Evolutionary conservation across 1,284 basidiomycete genomes (phyloP).

Genomic region (Papiliotrema laurentii): DNA sequence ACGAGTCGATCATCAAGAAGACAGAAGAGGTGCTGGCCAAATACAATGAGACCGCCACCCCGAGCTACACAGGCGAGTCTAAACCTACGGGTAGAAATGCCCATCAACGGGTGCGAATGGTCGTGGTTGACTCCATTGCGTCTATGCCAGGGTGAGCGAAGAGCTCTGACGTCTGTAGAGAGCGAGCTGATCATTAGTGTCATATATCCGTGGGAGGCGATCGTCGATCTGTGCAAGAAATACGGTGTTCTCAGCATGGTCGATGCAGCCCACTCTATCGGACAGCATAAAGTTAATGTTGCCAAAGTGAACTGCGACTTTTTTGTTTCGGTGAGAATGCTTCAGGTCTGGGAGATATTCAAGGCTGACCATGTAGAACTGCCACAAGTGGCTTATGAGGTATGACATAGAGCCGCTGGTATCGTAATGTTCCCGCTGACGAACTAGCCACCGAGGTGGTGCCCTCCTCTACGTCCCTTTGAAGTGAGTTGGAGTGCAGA

Average conservation of each 20-base stretch:
- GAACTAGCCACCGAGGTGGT: constrained; percentile 62
- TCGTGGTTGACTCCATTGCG: constrained; percentile 69
- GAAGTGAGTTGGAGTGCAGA: constrained; percentile 52
- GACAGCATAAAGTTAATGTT: constrained; percentile 57
- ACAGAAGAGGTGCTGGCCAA: constrained; percentile 52
- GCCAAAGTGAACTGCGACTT: constrained; percentile 65
- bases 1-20: constrained; percentile 55
- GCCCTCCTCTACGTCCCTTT: constrained; percentile 73
- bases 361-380: constrained; percentile 55
- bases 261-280: constrained; percentile 81
- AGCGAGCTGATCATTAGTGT: constrained; percentile 46
- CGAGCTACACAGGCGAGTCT: constrained; percentile 25
- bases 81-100: constrained; percentile 29
- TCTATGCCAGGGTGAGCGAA: constrained; percentile 59
- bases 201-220: constrained; percentile 70
- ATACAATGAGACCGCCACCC: constrained; percentile 26
- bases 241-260: constrained; percentile 65
- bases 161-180: neutral
- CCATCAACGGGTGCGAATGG: constrained; percentile 53
- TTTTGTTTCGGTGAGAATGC: constrained; percentile 35
- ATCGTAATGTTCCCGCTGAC: neutral
- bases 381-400: constrained; percentile 72
- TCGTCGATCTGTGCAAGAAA: constrained; percentile 65
- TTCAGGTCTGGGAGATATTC: neutral
- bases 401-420: constrained; percentile 5